Evolutionary conservation across 139 green algal genomes (phyloP).

Genomic region (Chlamydomonas incerta): DNA sequence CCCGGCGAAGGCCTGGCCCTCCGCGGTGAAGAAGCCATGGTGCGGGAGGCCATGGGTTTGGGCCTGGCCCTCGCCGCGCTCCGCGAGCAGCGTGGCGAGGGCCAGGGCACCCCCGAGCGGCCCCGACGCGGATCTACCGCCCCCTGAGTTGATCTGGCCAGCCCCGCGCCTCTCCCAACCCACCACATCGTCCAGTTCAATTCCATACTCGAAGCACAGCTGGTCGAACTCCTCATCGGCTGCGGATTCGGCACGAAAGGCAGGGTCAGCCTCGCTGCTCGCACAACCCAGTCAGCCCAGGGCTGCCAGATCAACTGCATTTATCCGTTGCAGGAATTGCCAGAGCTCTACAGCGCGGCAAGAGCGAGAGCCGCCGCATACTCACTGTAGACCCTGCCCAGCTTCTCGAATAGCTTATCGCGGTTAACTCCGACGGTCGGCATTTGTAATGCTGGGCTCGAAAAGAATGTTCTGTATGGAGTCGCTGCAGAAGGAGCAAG

Average conservation of each 20-base stretch:
- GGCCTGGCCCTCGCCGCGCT: no score
- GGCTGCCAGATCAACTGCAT: neutral
- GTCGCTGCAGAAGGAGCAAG: neutral
- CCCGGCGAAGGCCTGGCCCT: no score
- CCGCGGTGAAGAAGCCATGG: no score
- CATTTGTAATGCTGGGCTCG: conserved; percentile 68
- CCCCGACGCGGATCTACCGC: no score
- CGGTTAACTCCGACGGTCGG: conserved; percentile 90
- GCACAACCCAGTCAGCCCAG: neutral
- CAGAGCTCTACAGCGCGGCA: neutral
- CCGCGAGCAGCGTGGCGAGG: no score
- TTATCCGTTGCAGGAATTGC: neutral
- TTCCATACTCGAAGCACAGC: conserved; percentile 99
- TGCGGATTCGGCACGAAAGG: conserved; percentile 51
- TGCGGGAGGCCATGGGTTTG: no score
- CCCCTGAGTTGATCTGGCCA: no score
- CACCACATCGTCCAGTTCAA: conserved; percentile 99
- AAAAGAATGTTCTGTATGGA: conserved; percentile 1
- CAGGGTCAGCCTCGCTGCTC: neutral
- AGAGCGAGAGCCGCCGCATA: neutral
- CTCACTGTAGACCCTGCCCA: conserved; percentile 92
- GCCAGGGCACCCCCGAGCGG: no score
- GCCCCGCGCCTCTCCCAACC: conserved; percentile 11
- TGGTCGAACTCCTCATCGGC: conserved; percentile 97
- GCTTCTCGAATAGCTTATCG: conserved; percentile 90